phyloP scores from a whole-genome alignment of 2,329 filamentous ascomycete species.

The Massarina eburnea region DNA sequence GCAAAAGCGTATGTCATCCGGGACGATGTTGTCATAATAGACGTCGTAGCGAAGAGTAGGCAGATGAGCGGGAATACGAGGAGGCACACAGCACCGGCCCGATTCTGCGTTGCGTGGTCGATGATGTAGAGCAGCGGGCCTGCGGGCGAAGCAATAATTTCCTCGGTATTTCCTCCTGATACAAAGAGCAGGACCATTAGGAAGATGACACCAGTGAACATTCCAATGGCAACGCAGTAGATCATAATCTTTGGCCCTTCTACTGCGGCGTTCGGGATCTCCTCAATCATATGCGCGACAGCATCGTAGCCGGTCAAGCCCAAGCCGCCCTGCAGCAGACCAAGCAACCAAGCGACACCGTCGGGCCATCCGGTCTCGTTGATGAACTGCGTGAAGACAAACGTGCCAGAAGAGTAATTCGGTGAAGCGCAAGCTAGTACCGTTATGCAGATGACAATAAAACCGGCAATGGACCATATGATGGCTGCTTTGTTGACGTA shows the following conservation, averaged over 20 bases:
- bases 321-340: slow-evolving; percentile 56
- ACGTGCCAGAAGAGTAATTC: slow-evolving; percentile 63
- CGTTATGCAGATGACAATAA: slow-evolving; percentile 70
- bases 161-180: slow-evolving; percentile 56
- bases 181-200: slow-evolving; percentile 66
- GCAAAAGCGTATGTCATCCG: slow-evolving; percentile 70
- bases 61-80: slow-evolving; percentile 69
- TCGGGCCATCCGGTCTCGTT: slow-evolving; percentile 72
- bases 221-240: slow-evolving; percentile 64
- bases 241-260: slow-evolving; percentile 69
- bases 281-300: slow-evolving; percentile 59
- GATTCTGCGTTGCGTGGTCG: slow-evolving; percentile 62
- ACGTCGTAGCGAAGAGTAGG: slow-evolving; percentile 63
- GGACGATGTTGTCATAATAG: slow-evolving; percentile 66
- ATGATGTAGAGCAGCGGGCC: slow-evolving; percentile 66
- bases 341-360: slow-evolving; percentile 59
- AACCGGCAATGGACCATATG: slow-evolving; percentile 70
- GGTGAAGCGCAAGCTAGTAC: slow-evolving; percentile 67
- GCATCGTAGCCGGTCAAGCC: slow-evolving; percentile 59
- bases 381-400: slow-evolving; percentile 68
- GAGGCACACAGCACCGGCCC: slow-evolving; percentile 63
- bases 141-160: slow-evolving; percentile 57
- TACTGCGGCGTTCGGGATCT: slow-evolving; percentile 60
- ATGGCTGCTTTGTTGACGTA: slow-evolving; percentile 69
- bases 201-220: slow-evolving; percentile 64